A percentile compares a stretch with the other conserved stretches of the same genome.
Conservation (phyloP, 2,329 filamentous ascomycete genomes). For the Cladosporium oxysporum region DNA sequence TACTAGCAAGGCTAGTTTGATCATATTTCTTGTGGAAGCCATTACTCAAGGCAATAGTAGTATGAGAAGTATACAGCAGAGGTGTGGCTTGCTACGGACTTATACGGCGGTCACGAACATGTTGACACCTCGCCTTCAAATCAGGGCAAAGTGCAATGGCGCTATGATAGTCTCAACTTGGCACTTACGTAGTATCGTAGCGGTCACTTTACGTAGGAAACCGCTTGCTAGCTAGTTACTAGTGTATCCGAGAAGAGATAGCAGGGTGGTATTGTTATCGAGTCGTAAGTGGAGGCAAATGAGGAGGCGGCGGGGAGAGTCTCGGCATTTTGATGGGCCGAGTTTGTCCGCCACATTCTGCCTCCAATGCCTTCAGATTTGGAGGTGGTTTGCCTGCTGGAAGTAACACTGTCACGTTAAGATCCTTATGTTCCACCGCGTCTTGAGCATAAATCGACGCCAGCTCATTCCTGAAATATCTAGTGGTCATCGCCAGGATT, state of each 20-base stretch:
- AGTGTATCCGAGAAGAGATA: constrained; percentile 2
- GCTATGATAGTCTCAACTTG: background rate
- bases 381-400: background rate
- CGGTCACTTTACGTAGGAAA: background rate
- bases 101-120: background rate
- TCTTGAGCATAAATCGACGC: background rate
- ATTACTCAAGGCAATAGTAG: background rate
- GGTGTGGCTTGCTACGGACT: background rate
- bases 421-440: background rate
- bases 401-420: background rate
- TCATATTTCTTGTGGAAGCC: background rate
- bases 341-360: constrained; percentile 6
- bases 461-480: background rate
- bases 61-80: background rate
- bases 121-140: background rate
- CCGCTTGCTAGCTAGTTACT: background rate
- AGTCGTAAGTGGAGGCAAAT: background rate
- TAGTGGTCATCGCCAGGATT: background rate
- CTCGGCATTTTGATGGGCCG: constrained; percentile 12
- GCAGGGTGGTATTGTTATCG: background rate
- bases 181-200: constrained; percentile 4
- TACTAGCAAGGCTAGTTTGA: background rate
- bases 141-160: background rate
- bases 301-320: background rate
- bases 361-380: background rate